Conservation (phyloP, 2,329 filamentous ascomycete genomes). For the Alternaria tenuissima region DNA sequence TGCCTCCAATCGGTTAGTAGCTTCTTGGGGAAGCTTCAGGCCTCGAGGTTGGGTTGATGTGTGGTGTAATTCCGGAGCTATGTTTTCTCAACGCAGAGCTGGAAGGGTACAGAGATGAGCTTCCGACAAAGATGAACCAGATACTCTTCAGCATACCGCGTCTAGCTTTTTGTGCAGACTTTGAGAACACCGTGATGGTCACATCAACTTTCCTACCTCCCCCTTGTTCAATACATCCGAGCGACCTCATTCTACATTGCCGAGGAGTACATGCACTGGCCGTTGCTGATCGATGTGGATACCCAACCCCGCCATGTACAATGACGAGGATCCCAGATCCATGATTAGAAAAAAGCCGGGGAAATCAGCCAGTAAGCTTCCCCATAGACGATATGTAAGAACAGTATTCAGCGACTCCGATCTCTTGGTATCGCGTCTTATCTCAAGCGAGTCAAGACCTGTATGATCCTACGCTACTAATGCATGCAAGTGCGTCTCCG, state of each 20-base stretch:
- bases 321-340: constrained; percentile 28
- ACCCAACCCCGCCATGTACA: constrained; percentile 36
- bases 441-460: constrained; percentile 30
- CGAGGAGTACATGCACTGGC: constrained; percentile 8
- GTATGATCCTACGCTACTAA: constrained; percentile 14
- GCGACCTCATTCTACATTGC: neutral
- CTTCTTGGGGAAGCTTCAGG: constrained; percentile 10
- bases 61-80: neutral
- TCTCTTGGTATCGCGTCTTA: constrained; percentile 34
- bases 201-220: neutral
- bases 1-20: constrained; percentile 34
- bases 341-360: constrained; percentile 2
- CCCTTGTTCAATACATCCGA: neutral
- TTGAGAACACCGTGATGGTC: constrained; percentile 26
- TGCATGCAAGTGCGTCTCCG: constrained; percentile 31
- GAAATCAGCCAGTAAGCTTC: constrained; percentile 33
- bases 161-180: neutral
- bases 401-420: constrained; percentile 24
- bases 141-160: neutral
- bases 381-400: constrained; percentile 30
- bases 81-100: neutral
- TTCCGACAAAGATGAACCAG: neutral
- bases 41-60: constrained; percentile 16
- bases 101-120: neutral
- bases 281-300: constrained; percentile 22